Evolutionary conservation across 2,329 filamentous ascomycete species (phyloP), one percentile per base, ranked within the genome.

Genomic region (Myriosclerotinia duriaeana): DNA sequence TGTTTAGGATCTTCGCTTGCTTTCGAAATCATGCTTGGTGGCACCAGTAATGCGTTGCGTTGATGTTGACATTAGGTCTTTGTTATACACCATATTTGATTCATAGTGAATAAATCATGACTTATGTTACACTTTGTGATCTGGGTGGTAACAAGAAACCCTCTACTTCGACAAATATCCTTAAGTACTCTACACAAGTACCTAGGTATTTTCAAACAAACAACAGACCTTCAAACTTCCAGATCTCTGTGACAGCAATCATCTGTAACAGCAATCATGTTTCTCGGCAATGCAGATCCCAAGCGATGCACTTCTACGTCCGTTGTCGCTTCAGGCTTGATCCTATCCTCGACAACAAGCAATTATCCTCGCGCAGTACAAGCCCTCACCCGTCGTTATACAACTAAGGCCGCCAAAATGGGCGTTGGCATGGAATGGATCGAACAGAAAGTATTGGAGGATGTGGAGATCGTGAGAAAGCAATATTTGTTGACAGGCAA

Each of bases 381-480:
- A 36, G 58, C 58, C 14, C 44, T 50, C 34, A 61, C 34, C 11
- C 5, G 44, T 12, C 44, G n/a, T 38, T 61, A 40, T 8, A 20
- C 22, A n/a, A 4, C 38, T 15, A 61, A 61, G n/a, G 44, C 34
- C 22, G 58, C 58, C 1, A 61, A 61, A 12, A 61, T 12, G n/a
- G 44, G 34, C 5, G 26, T 60, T 3, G 8, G 58, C 9, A 61
- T 50, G 44, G 44, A 61, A 36, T 26, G 44, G 44, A 61, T 52
- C 8, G 44, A 38, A 0, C 9, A 2, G 12, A 61, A 50, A 20
- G 34, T 40, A 50, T 40, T 17, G 3, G 30, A 50, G n/a, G 44
- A 50, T 61, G 9, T 50, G 44, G 46, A 61, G n/a, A 50, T 61
- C 8, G 34, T 61, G 20, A 26, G n/a, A 38, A 38, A 61, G 34